phyloP scores from a whole-genome alignment of 192 early-diverging fungal genomes.

The Umbelopsis sp. region DNA sequence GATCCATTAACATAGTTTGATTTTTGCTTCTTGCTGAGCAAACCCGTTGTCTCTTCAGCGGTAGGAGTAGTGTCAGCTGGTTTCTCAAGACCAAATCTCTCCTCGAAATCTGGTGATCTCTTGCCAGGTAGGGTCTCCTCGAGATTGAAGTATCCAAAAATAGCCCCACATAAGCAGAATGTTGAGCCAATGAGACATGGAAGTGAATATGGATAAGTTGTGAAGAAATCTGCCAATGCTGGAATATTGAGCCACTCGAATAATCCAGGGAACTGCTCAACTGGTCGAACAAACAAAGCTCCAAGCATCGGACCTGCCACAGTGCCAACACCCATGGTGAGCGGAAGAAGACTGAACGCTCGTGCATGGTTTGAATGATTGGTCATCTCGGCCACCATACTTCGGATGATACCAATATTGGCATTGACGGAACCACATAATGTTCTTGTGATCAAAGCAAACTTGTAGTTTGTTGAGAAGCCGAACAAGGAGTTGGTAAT shows the following conservation, averaged over 20 bases:
- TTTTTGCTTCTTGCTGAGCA: background rate
- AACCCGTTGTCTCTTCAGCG: background rate
- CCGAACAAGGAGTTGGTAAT: slow-evolving; percentile 62
- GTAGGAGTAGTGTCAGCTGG: too few species aligned
- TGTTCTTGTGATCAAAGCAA: slow-evolving; percentile 48
- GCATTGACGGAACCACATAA: slow-evolving; percentile 58
- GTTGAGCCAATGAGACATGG: slow-evolving; percentile 61
- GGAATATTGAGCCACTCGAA: slow-evolving; percentile 31
- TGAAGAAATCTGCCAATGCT: slow-evolving; percentile 37
- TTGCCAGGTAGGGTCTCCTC: slow-evolving; percentile 44
- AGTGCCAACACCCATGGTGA: slow-evolving; percentile 56
- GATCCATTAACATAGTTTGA: background rate
- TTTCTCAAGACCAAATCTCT: background rate
- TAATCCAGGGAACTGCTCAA: slow-evolving; percentile 44
- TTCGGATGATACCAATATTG: slow-evolving; percentile 64
- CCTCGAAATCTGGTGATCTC: background rate
- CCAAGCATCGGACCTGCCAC: slow-evolving; percentile 59
- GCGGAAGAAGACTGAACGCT: slow-evolving; percentile 63
- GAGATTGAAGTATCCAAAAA: slow-evolving; percentile 46
- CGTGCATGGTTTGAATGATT: slow-evolving; percentile 63
- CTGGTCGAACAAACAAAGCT: slow-evolving; percentile 64
- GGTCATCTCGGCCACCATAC: slow-evolving; percentile 70
- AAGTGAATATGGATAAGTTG: slow-evolving; percentile 61
- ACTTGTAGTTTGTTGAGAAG: slow-evolving; percentile 36
- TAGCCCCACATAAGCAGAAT: slow-evolving; percentile 51